Conservation (phyloP, 2,329 filamentous ascomycete species). For the Paecilomyces sp. region DNA sequence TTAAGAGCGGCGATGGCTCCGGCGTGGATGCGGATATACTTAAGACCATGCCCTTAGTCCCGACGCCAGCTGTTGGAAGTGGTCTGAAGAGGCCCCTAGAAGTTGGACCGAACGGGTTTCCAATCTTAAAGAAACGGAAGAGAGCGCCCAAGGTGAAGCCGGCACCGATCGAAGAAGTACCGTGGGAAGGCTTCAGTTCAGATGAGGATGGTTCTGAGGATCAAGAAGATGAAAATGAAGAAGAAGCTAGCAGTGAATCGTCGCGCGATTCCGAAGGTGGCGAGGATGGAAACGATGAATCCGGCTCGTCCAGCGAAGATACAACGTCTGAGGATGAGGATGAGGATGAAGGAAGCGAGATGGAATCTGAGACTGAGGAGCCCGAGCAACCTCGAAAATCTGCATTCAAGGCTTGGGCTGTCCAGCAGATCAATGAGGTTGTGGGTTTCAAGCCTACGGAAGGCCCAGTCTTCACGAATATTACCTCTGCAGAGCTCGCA, state of each 20-base stretch:
- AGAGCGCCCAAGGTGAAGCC: constrained; percentile 50
- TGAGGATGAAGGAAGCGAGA: constrained; percentile 11
- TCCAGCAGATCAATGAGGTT: constrained; percentile 75
- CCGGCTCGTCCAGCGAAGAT: constrained; percentile 13
- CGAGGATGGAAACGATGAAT: constrained; percentile 14
- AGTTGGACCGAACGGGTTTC: constrained; percentile 68
- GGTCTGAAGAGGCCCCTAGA: constrained; percentile 85
- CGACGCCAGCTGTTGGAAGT: constrained; percentile 46
- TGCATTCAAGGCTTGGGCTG: constrained; percentile 92
- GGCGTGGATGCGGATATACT: constrained; percentile 43
- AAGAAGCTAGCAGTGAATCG: constrained; percentile 25
- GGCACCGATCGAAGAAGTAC: constrained; percentile 28
- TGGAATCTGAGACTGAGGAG: constrained; percentile 2
- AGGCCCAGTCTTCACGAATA: constrained; percentile 19
- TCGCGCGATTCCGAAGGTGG: constrained; percentile 2
- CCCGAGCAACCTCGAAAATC: constrained; percentile 39
- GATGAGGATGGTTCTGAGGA: constrained; percentile 11
- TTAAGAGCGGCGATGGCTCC: constrained; percentile 13
- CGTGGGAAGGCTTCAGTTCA: constrained; percentile 40
- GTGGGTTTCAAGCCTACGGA: constrained; percentile 58
- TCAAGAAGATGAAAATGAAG: constrained; percentile 28
- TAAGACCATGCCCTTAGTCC: constrained; percentile 29
- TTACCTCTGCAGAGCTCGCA: constrained; percentile 13
- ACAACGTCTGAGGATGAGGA: constrained; percentile 29
- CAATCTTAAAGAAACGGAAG: constrained; percentile 76